Percentiles rank a stretch among this genome's conserved stretches.
phyloP scores from a whole-genome alignment of 1,284 basidiomycete species.

The Boletus mariae region DNA sequence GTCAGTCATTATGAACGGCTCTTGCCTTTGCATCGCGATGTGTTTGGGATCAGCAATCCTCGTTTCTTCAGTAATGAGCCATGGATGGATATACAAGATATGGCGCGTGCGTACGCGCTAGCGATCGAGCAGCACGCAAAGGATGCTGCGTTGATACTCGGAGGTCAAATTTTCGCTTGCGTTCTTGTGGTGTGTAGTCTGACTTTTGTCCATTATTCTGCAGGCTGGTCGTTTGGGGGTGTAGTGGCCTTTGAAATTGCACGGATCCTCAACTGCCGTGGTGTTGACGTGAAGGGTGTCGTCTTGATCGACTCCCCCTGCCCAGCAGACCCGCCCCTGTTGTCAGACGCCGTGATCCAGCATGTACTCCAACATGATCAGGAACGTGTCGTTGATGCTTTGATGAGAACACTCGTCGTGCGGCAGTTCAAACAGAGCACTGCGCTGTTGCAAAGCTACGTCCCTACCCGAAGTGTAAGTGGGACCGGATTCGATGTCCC shows the following conservation, averaged over 20 bases:
- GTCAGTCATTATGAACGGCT: slow-evolving; percentile 51
- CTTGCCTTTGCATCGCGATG: slow-evolving; percentile 41
- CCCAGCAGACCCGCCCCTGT: slow-evolving; percentile 46
- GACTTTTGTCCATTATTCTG: background rate
- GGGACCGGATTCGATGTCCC: slow-evolving; percentile 22
- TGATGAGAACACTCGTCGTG: slow-evolving; percentile 17
- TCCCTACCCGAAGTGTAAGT: slow-evolving; percentile 24
- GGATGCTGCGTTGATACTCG: slow-evolving; percentile 43
- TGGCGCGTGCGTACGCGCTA: slow-evolving; percentile 51
- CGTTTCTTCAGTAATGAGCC: slow-evolving; percentile 40
- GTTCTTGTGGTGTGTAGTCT: background rate
- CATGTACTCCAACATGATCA: slow-evolving; percentile 10
- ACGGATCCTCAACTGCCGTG: slow-evolving; percentile 44
- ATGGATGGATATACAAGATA: slow-evolving; percentile 48
- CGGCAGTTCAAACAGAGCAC: slow-evolving; percentile 45
- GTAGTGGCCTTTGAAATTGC: slow-evolving; percentile 64
- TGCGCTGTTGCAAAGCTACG: slow-evolving; percentile 39
- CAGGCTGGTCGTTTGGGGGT: slow-evolving; percentile 78
- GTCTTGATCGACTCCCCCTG: slow-evolving; percentile 64
- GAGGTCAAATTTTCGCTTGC: slow-evolving; percentile 44
- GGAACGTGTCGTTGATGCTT: slow-evolving; percentile 15
- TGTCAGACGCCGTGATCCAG: slow-evolving; percentile 50
- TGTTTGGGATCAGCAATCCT: slow-evolving; percentile 63
- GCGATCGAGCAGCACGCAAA: slow-evolving; percentile 34
- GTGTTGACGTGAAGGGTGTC: slow-evolving; percentile 49